phyloP scores from a whole-genome alignment of 805 yeast species.

The Ascoidea tarda region DNA sequence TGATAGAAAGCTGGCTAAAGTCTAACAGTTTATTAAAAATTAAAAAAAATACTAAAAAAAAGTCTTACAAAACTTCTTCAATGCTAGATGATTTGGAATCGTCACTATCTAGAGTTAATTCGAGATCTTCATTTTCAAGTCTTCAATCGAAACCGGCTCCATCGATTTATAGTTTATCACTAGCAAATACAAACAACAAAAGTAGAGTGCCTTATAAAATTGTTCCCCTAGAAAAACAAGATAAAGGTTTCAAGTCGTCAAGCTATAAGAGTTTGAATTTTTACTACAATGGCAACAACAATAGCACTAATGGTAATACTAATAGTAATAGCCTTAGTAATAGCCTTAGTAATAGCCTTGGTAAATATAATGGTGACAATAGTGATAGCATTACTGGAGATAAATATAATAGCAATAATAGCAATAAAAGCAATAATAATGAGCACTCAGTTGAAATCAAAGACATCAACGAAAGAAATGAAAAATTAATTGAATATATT shows the following conservation, averaged over 20 bases:
- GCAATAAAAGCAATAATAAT: background rate
- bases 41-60: background rate
- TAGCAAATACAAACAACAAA: background rate
- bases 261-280: too few relatives aligned
- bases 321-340: too few relatives aligned
- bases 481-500: constrained; percentile 1
- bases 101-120: background rate
- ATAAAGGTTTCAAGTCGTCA: too few relatives aligned
- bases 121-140: background rate
- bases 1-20: constrained; percentile 1
- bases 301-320: too few relatives aligned
- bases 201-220: background rate
- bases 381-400: background rate
- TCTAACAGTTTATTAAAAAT: too few relatives aligned
- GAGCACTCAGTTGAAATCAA: too few relatives aligned
- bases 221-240: background rate
- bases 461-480: background rate
- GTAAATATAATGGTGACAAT: too few relatives aligned
- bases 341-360: too few relatives aligned
- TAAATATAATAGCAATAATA: too few relatives aligned
- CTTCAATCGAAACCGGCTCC: background rate
- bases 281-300: too few relatives aligned
- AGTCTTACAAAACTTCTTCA: constrained; percentile 8
- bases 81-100: constrained; percentile 9
- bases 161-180: background rate